Evolutionary conservation across 495 filamentous ascomycete species (phyloP), one percentile per base, ranked within the genome.

Genomic region (Penicillium soppii): DNA sequence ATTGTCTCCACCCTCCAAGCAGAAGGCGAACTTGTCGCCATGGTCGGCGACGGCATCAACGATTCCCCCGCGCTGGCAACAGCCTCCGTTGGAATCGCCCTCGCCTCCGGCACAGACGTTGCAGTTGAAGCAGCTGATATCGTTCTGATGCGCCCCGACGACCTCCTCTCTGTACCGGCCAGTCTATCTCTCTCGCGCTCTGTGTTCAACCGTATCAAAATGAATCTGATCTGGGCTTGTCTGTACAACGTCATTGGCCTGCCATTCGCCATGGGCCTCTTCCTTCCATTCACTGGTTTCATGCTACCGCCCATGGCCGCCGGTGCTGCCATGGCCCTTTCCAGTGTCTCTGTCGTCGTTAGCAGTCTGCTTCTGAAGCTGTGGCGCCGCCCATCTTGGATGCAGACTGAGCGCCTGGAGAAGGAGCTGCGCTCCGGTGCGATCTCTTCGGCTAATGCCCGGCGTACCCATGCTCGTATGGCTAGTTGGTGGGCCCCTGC

Each of bases 1-100:
- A 95, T 97, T 61, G 82, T 99, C 66, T 80, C 82, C 15, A 67
- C 82, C 37, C 79, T 97, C 29, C 88, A 97, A 70, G 75, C 73
- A 0, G 54, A 68, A 2, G 90, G 91, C 52, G 79, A 87, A 37
- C 75, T 85, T 43, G 89, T 99, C 19, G 94, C 90, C 57, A 97
- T 99, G 94, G 94, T 97, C 19, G 94, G 94, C 44, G 94, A 99
- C 64, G 94, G 94, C 30, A 97, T 99, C 79, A 99, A 99, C 67
- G 94, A 99, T 75, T 97, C 92, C 0, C 94, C 94, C 1, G 94
- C 94, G 1, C 81, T 99, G 2, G 94, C 92, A 13, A 96, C 91
- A 2, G 91, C 94, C 23, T 82, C 91, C 52, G 84, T 97, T 36
- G 94, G 94, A 50, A 96, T 99, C 59, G 91, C 92, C 15, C 87